Evolutionary conservation across 805 yeast genomes (phyloP).

Genomic region (Candida patagonica): DNA sequence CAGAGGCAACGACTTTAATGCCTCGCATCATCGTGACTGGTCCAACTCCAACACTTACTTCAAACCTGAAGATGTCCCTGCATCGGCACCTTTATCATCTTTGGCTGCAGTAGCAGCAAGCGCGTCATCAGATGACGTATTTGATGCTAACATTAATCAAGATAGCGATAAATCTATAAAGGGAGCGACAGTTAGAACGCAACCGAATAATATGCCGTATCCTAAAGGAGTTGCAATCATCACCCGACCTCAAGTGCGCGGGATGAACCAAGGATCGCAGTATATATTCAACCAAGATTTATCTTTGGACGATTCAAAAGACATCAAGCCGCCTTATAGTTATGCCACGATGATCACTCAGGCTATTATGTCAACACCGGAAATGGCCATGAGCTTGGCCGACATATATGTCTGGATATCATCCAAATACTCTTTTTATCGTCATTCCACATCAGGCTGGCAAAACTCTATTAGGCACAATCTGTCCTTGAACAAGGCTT

Average conservation of each 20-base stretch:
- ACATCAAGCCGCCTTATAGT: slow-evolving; percentile 92
- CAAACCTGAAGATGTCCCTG: not conserved
- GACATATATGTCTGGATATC: slow-evolving; percentile 92
- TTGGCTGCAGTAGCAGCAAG: slow-evolving; percentile 5
- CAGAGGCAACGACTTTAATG: not conserved
- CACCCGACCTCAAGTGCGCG: slow-evolving; percentile 33
- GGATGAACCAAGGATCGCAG: slow-evolving; percentile 22
- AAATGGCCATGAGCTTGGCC: slow-evolving; percentile 79
- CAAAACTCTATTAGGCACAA: slow-evolving; percentile 96
- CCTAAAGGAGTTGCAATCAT: slow-evolving; percentile 36
- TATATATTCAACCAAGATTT: slow-evolving; percentile 34
- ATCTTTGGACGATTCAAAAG: slow-evolving; percentile 83
- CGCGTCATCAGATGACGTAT: slow-evolving; percentile 2
- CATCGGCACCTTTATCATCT: not conserved
- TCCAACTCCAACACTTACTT: not conserved
- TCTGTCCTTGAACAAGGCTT: slow-evolving; percentile 88
- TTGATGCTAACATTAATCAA: not conserved
- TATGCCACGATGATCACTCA: slow-evolving; percentile 98
- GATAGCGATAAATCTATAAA: not conserved
- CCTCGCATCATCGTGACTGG: not conserved
- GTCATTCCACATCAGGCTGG: slow-evolving; percentile 94
- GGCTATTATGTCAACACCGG: slow-evolving; percentile 80
- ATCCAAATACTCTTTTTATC: slow-evolving; percentile 79
- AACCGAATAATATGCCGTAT: slow-evolving; percentile 18
- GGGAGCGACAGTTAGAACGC: not conserved